A percentile compares a stretch with the other conserved stretches of the same genome.
phyloP scores from a whole-genome alignment of 495 filamentous ascomycete species.

The Penicillium canariense region DNA sequence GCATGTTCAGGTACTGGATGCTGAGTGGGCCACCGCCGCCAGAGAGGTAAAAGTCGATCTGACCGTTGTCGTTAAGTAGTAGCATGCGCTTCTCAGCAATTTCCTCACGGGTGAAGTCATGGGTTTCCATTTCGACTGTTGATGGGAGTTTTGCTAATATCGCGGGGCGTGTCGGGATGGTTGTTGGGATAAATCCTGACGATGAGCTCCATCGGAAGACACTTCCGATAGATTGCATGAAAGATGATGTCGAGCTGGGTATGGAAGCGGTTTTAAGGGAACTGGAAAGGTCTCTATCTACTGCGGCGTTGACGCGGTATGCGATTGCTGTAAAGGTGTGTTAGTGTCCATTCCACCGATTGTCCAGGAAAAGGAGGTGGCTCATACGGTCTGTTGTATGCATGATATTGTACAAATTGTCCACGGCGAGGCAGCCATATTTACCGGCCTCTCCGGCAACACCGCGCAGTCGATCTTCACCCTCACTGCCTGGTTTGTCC shows the following conservation, averaged over 20 bases:
- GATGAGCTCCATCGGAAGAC: slow-evolving; percentile 54
- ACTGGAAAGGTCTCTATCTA: slow-evolving; percentile 75
- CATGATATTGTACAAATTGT: slow-evolving; percentile 96
- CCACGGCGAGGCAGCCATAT: slow-evolving; percentile 88
- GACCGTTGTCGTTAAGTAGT: slow-evolving; percentile 90
- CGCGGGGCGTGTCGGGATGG: slow-evolving; percentile 38
- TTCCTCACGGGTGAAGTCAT: slow-evolving; percentile 91
- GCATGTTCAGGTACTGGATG: slow-evolving; percentile 95
- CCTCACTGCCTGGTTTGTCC: slow-evolving; percentile 69
- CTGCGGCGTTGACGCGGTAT: slow-evolving; percentile 85
- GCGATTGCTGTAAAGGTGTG: slow-evolving; percentile 64
- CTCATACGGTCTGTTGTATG: slow-evolving; percentile 55
- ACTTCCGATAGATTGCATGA: slow-evolving; percentile 64
- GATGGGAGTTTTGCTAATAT: slow-evolving; percentile 68
- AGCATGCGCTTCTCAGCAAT: slow-evolving; percentile 86
- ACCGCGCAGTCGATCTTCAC: slow-evolving; percentile 58
- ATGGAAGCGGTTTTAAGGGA: slow-evolving; percentile 74
- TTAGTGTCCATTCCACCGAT: slow-evolving; percentile 34
- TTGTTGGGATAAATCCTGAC: slow-evolving; percentile 18
- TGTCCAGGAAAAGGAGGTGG: neutral
- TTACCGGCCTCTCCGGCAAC: slow-evolving; percentile 72
- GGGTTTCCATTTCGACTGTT: slow-evolving; percentile 90
- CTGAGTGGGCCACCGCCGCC: slow-evolving; percentile 80
- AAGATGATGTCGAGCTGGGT: slow-evolving; percentile 65
- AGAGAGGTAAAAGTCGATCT: slow-evolving; percentile 84